These are phyloP conservation scores for Brettanomyces naardenensis DNA, from an alignment of 805 yeast genomes.

Conservation along the genomic window DNA sequence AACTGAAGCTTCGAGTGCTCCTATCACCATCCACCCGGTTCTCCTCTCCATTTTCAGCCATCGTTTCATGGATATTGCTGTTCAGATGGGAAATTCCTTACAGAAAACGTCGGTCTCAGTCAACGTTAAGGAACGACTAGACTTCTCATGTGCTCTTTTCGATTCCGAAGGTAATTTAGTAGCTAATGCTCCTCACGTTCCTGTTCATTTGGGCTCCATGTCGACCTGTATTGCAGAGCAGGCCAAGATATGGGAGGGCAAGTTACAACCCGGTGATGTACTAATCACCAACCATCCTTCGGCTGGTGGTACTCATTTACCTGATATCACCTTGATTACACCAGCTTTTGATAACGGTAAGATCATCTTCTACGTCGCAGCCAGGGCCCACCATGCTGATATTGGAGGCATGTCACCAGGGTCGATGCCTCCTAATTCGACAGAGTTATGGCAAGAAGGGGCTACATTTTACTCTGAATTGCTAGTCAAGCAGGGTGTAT, in stretches of 20 bases:
- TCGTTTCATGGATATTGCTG: conserved; percentile 86
- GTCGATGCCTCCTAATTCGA: conserved; percentile 90
- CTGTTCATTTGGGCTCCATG: conserved; percentile 85
- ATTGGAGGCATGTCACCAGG: conserved; percentile 92
- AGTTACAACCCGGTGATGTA: conserved; percentile 65
- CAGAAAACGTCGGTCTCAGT: conserved; percentile 77
- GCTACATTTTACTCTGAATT: conserved; percentile 77
- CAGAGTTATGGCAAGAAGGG: conserved; percentile 81
- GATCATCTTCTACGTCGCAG: conserved; percentile 81
- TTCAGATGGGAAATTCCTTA: conserved; percentile 77
- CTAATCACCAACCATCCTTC: conserved; percentile 75
- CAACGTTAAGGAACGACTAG: conserved; percentile 76
- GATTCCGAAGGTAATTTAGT: conserved; percentile 70
- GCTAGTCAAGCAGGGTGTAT: conserved; percentile 61
- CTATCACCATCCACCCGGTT: conserved; percentile 51
- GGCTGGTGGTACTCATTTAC: conserved; percentile 81
- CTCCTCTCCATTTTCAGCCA: conserved; percentile 72
- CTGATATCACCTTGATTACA: conserved; percentile 87
- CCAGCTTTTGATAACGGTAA: conserved; percentile 66
- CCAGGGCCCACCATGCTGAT: conserved; percentile 95
- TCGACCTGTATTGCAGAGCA: conserved; percentile 69
- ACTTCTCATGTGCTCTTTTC: conserved; percentile 79
- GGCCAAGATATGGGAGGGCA: conserved; percentile 55
- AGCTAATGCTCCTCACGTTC: conserved; percentile 85
- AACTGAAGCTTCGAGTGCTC: conserved; percentile 18